Evolutionary conservation across 2,329 filamentous ascomycete species (phyloP), one percentile per base, ranked within the genome.

Genomic region (Myriangium duriaei): DNA sequence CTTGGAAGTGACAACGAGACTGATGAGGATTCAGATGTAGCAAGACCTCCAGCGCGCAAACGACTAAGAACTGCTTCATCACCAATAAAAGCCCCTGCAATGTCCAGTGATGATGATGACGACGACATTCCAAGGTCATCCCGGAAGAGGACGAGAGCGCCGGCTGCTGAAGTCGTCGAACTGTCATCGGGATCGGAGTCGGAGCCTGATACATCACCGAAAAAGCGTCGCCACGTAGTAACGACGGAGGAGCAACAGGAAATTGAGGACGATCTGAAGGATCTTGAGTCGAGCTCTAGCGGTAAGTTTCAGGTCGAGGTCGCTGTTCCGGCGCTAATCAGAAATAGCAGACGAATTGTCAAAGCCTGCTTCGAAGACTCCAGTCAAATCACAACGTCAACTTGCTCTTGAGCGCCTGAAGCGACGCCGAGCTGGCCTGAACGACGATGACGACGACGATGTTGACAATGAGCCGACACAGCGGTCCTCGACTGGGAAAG

Each of bases 191-290:
- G 32, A 5, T 16, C 15, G 14, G 16, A 17, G 19, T 4, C 15
- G 11, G 16, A n/a, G n/a, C n/a, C n/a, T n/a, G n/a, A n/a, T n/a
- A n/a, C n/a, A n/a, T n/a, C n/a, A n/a, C n/a, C 21, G 21, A 17
- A 15, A 18, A 13, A 11, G 17, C 32, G 29, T 7, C 19, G 41
- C 21, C 39, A 39, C 30, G 32, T 26, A 3, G 34, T 53, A 4
- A 50, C 49, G 0, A 45, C 52, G 30, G 51, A 56, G 33, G 58
- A 61, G 32, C 46, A 54, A 32, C 59, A 63, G 9, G 63, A 67
- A 32, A 47, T 68, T 9, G 53, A 60, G 26, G 62, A 66, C 35
- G 65, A 68, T 29, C 49, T 68, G 2, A 58, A 64, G 4, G 65
- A 64, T 37, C 47, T 68, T 0, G 49, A 47, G 9, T 50, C 53